Evolutionary conservation across 1,139 yeast species (phyloP).

Genomic region (Geotrichum bryndzae): DNA sequence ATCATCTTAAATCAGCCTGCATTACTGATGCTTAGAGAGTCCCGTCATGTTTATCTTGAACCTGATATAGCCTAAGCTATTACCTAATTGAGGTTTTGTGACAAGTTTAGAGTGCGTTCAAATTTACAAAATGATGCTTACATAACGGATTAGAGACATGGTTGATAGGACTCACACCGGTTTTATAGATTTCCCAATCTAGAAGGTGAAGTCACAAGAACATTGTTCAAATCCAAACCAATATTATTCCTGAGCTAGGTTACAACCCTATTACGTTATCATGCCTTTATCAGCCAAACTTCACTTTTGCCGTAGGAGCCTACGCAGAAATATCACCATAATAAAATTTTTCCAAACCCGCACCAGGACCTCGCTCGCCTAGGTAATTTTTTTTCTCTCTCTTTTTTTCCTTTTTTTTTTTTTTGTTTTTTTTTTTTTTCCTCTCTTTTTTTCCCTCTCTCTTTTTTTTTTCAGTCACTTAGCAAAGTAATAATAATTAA

Average conservation of each 20-base stretch:
- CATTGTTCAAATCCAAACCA: not conserved
- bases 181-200: not conserved
- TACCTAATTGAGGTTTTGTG: too few relatives aligned
- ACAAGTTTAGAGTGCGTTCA: too few relatives aligned
- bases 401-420: constrained; percentile 4
- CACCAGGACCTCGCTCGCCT: not conserved
- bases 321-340: not conserved
- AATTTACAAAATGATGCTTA: too few relatives aligned
- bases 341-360: not conserved
- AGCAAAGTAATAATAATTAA: constrained; percentile 56
- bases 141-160: too few relatives aligned
- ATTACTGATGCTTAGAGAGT: too few relatives aligned
- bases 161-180: too few relatives aligned
- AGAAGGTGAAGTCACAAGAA: not conserved
- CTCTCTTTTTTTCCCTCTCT: constrained; percentile 1
- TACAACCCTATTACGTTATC: not conserved
- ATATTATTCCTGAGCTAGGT: not conserved
- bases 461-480: constrained; percentile 37
- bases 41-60: too few relatives aligned
- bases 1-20: too few relatives aligned
- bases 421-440: not conserved
- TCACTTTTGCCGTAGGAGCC: not conserved
- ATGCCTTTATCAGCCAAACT: not conserved
- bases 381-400: not conserved
- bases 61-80: too few relatives aligned